Evolutionary conservation across 768 basidiomycete species (phyloP).

Genomic region (Tephrocybe sp.): DNA sequence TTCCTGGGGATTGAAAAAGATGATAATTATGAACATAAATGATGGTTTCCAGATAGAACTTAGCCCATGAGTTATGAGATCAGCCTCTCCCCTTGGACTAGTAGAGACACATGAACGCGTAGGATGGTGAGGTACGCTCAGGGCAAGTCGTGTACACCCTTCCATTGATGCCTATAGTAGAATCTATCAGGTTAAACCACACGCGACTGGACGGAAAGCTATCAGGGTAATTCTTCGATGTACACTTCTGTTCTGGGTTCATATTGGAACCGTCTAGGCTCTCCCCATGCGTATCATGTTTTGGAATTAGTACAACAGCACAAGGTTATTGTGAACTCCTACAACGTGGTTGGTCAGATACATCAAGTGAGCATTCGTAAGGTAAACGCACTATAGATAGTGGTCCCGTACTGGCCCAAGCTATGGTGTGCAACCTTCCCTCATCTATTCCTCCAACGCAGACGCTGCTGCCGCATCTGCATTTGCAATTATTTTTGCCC

Average conservation of each 20-base stretch:
- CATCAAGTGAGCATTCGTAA: background rate
- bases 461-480: slow-evolving; percentile 28
- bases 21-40: too few species aligned
- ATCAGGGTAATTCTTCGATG: too few species aligned
- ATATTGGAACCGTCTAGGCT: background rate
- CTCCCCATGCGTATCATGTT: background rate
- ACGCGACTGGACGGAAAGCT: too few species aligned
- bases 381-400: slow-evolving; percentile 13
- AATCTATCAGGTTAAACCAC: background rate
- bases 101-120: too few species aligned
- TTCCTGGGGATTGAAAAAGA: too few species aligned
- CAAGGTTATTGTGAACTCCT: slow-evolving; percentile 10
- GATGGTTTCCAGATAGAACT: too few species aligned
- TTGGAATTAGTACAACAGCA: slow-evolving; percentile 6
- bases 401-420: slow-evolving; percentile 12
- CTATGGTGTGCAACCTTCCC: background rate
- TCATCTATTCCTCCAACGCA: slow-evolving; percentile 16
- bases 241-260: background rate
- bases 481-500: slow-evolving; percentile 36
- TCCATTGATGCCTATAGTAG: background rate
- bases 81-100: too few species aligned
- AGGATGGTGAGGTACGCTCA: too few species aligned
- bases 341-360: background rate
- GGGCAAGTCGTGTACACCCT: too few species aligned
- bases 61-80: too few species aligned